Conservation (phyloP, 2,329 filamentous ascomycete species). For the Cladophialophora carrionii region DNA sequence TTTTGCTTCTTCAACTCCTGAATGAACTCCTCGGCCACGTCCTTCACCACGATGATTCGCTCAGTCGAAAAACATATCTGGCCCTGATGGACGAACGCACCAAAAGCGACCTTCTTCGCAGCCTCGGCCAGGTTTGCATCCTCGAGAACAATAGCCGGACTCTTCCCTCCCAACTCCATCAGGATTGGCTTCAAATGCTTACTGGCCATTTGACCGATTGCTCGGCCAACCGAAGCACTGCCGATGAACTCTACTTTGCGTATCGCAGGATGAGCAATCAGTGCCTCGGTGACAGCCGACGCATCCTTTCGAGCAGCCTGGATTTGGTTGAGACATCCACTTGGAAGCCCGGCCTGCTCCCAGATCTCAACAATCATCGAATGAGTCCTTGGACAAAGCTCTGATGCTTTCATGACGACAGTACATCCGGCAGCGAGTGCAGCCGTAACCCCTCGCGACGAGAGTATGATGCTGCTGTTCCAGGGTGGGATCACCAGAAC, state of each 20-base stretch:
- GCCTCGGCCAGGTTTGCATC: constrained; percentile 77
- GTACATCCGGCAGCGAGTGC: constrained; percentile 65
- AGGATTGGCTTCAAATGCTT: constrained; percentile 83
- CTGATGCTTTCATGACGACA: constrained; percentile 71
- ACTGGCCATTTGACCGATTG: constrained; percentile 71
- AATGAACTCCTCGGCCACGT: constrained; percentile 59
- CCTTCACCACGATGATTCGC: constrained; percentile 66
- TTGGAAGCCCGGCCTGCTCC: constrained; percentile 73
- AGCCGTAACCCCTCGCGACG: constrained; percentile 8
- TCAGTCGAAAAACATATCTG: constrained; percentile 89
- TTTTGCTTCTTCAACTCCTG: constrained; percentile 54
- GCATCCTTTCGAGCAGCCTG: constrained; percentile 64
- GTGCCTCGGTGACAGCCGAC: constrained; percentile 64
- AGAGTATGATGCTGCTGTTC: constrained; percentile 26
- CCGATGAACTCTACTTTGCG: constrained; percentile 81
- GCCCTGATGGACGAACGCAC: constrained; percentile 53
- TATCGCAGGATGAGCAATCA: constrained; percentile 69
- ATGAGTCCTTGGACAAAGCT: constrained; percentile 65
- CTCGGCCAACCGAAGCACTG: constrained; percentile 70
- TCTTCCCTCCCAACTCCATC: constrained; percentile 89
- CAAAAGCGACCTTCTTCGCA: constrained; percentile 47
- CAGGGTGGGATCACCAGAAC: constrained; percentile 16
- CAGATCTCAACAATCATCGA: constrained; percentile 66
- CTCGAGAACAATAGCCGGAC: constrained; percentile 75
- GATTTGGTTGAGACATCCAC: constrained; percentile 73